Evolutionary conservation across 2,329 filamentous ascomycete species (phyloP).

Genomic region (Colletotrichum melonis): DNA sequence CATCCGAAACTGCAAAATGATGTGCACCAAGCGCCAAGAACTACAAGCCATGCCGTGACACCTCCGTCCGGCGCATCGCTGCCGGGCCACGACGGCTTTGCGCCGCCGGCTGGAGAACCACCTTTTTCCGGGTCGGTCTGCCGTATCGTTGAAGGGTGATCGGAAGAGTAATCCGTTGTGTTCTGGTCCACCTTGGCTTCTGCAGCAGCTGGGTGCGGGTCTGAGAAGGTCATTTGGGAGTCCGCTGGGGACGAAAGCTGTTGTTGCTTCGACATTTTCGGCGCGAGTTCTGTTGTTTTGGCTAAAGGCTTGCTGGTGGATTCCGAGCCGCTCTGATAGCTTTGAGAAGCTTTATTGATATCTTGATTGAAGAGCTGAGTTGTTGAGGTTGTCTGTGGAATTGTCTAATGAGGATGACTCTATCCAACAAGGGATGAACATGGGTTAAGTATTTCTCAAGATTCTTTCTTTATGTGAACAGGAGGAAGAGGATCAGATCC

Average conservation of each 20-base stretch:
- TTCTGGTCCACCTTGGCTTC: conserved; percentile 13
- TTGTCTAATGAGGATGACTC: neutral
- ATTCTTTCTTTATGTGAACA: neutral
- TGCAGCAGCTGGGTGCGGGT: neutral
- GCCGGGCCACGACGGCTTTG: conserved; percentile 1
- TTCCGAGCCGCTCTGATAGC: neutral
- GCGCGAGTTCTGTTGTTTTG: neutral
- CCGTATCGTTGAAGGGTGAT: conserved; percentile 5
- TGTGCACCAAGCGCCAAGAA: conserved; percentile 53
- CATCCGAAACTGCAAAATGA: conserved; percentile 55
- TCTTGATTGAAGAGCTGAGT: neutral
- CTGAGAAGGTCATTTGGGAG: conserved; percentile 22
- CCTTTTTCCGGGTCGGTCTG: conserved; percentile 18
- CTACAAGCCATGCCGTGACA: conserved; percentile 50
- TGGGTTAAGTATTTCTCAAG: neutral
- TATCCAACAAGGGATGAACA: neutral
- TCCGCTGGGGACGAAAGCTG: conserved; percentile 14
- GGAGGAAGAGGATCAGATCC: neutral
- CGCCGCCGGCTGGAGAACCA: neutral
- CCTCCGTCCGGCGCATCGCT: conserved; percentile 44
- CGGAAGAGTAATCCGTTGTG: conserved; percentile 21
- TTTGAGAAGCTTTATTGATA: neutral
- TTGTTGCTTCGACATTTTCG: conserved; percentile 10
- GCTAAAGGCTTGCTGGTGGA: neutral
- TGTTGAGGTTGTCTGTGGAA: neutral